Base-by-base conservation (phyloP, 192 early-diverging fungal species). In the Mortierella alpina region DNA sequence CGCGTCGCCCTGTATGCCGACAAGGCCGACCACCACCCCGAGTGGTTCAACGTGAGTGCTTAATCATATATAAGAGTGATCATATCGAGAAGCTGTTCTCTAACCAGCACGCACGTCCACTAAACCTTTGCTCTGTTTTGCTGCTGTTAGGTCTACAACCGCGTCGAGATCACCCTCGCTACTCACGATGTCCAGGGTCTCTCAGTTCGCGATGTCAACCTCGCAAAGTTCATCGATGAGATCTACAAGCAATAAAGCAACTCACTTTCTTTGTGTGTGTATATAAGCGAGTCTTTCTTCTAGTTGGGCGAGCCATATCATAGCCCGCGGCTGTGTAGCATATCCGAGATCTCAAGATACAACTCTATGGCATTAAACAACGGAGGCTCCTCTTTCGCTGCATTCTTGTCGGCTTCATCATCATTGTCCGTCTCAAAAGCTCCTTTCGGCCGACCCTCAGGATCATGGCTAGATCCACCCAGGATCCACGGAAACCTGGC, bases 11-110 rank as follows among this genome's bases (percentile, higher is more conserved):
- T 97, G 46, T 85, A 85, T 45, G 96, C 96, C 45, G 98, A 99
- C 55, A 96, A 95, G 82, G 54, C 61, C 48, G 94, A 97, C 70
- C 97, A 99, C 83, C 97, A 99, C 70, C 97, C 97, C 22, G 97
- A 98, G 82, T 95, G 94, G 94, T 94, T 94, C 77, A 95, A 95
- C 77, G 91, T 92, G 86, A 66, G 84, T 78, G 13, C 40, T 61
- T 2, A 48, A 6, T 65, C 7, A 49, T 45, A 41, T 31, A 31
- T 31, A 31, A 31, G 31, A 31, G 31, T 1, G 31, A 3, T 31
- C 31, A 31, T 31, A 31, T 31, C 1, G 31, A 31, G 31, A 31
- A 3, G 3, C 31, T 31, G 31, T 31, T 31, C 31, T 3, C 3
- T 31, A 31, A 31, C 31, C 42, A 17, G 13, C 9, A 63, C 42